Evolutionary conservation across 495 filamentous ascomycete genomes (phyloP), one percentile per base, ranked within the genome.

Genomic region (Rhypophila decipiens): DNA sequence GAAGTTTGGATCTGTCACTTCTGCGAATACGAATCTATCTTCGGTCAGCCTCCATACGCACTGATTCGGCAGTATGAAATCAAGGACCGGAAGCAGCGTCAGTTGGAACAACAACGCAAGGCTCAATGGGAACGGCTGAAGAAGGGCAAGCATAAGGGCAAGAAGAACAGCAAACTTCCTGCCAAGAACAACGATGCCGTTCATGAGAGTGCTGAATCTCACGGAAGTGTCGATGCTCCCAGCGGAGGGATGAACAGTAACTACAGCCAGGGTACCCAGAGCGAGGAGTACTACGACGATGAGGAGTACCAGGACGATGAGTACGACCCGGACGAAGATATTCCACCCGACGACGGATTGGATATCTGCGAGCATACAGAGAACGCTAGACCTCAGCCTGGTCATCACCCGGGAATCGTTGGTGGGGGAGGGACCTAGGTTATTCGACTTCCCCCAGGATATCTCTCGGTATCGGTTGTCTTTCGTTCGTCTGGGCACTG

Each of bases 1-100:
- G 88, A 94, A 50, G 78, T 87, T 21, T 97, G 90, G 88, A 88
- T 96, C 39, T 98, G 93, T 66, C 89, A 93, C 53, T 90, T 94
- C 60, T 91, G 87, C 62, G 84, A 93, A 57, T 90, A 94, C 56
- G 86, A 94, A 61, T 77, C 79, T 38, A 91, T 95, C 38, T 94
- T 94, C 60, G 87, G 90, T 13, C 71, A 70, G 37, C 85, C 87
- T 4, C 93, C 91, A 0, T 76, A 81, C 53, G 90, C 91, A 35
- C 67, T 97, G 42, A 88, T 96, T 48, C 79, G 87, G 31, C 85
- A 90, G 54, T 97, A 96, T 56, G 91, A 97, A 66, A 85, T 90
- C 65, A 96, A 95, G 61, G 91, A 96, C 61, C 82, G 88, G 17
- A 84, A 85, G 45, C 85, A 88, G 61, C 84, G 87, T 34, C 86